These are phyloP conservation scores for Colletotrichum spaethianum DNA, from an alignment of 2,329 filamentous ascomycete species.

Conservation along the genomic window DNA sequence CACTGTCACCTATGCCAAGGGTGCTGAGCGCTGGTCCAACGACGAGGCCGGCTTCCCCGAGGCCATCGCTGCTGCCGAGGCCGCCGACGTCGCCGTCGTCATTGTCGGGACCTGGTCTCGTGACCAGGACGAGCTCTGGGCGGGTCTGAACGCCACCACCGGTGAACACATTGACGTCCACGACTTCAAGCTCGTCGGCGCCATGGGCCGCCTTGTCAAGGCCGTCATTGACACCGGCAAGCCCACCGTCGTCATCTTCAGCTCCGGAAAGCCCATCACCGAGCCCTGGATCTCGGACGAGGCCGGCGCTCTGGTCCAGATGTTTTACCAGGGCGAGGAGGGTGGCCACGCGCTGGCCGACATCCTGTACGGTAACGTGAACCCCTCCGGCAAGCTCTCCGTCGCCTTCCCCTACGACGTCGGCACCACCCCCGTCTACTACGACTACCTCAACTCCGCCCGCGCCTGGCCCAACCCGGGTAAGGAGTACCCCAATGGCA, in stretches of 20 bases:
- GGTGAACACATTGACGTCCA: slow-evolving; percentile 80
- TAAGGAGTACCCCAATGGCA: slow-evolving; percentile 68
- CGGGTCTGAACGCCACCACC: slow-evolving; percentile 79
- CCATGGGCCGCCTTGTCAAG: slow-evolving; percentile 76
- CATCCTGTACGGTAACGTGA: slow-evolving; percentile 74
- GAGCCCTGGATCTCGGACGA: slow-evolving; percentile 79
- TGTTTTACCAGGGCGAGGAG: slow-evolving; percentile 82
- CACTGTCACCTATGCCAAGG: slow-evolving; percentile 76
- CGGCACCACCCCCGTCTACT: slow-evolving; percentile 78
- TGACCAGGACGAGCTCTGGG: slow-evolving; percentile 80
- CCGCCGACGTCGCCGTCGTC: slow-evolving; percentile 80
- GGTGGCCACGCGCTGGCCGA: slow-evolving; percentile 77
- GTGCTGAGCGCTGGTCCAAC: slow-evolving; percentile 80
- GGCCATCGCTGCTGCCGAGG: slow-evolving; percentile 75
- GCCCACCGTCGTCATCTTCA: slow-evolving; percentile 78
- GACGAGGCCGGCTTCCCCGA: slow-evolving; percentile 77
- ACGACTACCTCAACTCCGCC: slow-evolving; percentile 80
- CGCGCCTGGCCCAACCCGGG: slow-evolving; percentile 69
- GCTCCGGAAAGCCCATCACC: slow-evolving; percentile 79
- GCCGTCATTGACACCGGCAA: slow-evolving; percentile 78
- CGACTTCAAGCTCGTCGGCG: slow-evolving; percentile 76
- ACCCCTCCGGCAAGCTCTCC: slow-evolving; percentile 76
- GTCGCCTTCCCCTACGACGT: slow-evolving; percentile 78
- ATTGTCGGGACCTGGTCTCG: slow-evolving; percentile 83
- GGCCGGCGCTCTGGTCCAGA: slow-evolving; percentile 77